Evolutionary conservation across 2,329 filamentous ascomycete species (phyloP), one percentile per base, ranked within the genome.

Genomic region (Ascosphaera pollenicola): DNA sequence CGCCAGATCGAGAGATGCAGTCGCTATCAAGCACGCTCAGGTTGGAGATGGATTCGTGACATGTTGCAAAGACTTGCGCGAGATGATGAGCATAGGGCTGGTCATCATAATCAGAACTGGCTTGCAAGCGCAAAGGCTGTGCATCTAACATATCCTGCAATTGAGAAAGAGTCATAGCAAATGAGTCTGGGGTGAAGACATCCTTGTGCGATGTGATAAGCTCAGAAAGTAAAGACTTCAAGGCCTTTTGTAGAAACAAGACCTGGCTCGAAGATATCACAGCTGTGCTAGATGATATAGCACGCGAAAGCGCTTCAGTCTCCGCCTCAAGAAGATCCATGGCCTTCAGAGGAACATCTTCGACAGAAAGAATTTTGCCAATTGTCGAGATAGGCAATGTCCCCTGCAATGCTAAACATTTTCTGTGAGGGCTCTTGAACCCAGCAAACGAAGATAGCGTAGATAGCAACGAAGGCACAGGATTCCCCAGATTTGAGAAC

Each of bases 281-380:
- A 24, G 57, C 49, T 40, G 64, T 65, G 42, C 70, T 62, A 28
- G 56, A 51, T 37, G 66, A 57, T 18, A 78, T 47, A 41, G 71
- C 65, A 35, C 63, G 62, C 8, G 70, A 70, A 42, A 80, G 58
- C 2, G 68, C 59, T 7, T 73, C 71, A 38, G 80, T 56, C 49
- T 83, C 78, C 1, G 63, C 60, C 52, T 79, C 73, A 0, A 83
- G 60, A 15, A 77, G 62, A 35, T 68, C 63, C 37, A 83, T 57
- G 34, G 73, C 70, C 36, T 65, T 65, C 31, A 83, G 57, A 36
- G 61, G 68, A 0, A 75, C 69, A 17, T 64, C 59, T 10, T 58
- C 56, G 15, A 74, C 53, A 1, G 54, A 57, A 38, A 66, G 59
- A 36, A 78, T 54, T 46, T 67, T 73, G 11, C 61, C 58, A 46